Base-by-base conservation (phyloP, 2,329 filamentous ascomycete genomes). In the Fusarium succisae region DNA sequence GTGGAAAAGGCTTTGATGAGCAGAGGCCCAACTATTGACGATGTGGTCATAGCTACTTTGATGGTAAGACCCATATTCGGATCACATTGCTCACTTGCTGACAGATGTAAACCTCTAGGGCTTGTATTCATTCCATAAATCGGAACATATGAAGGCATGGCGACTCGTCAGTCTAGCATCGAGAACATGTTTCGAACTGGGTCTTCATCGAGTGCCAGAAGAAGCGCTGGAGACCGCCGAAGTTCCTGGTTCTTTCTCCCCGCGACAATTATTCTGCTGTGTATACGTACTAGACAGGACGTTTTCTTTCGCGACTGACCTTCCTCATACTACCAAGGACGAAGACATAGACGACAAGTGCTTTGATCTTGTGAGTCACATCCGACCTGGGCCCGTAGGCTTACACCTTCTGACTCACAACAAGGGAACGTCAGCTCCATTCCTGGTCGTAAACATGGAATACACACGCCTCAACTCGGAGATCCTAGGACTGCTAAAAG, bases 371-470 rank as follows among this genome's bases (percentile, higher is more conserved):
- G 37, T 41, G 3, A 28, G 47, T 51, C 4, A 28, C 11, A 22
- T 9, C 22, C 11, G 15, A 26, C 11, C 24, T 26, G 3, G 13
- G 28, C 0, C 4, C 6, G 4, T 6, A 15, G 6, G 9, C 3
- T 11, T 11, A 47, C 9, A 28, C 0, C 6, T 22, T 48, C 50
- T 54, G 10, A 54, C 24, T 15, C 4, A 11, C 4, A 14, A 0
- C 3, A 8, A 54, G 53, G 53, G 53, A 10, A 17, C 11, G 1
- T 55, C 53, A 4, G 8, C 53, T 4, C 53, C 53, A 0, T 55
- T 55, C 8, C 5, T 55, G 10, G 26, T 38, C 10, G 53, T 55
- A 3, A 55, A 2, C 14, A 55, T 55, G 24, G 53, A 55, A 22
- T 55, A 55, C 17, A 41, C 53, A 3, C 37, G 53, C 1, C 53